Evolutionary conservation across 176 grass and related monocot genomes (phyloP).

Genomic region (Areca catechu): DNA sequence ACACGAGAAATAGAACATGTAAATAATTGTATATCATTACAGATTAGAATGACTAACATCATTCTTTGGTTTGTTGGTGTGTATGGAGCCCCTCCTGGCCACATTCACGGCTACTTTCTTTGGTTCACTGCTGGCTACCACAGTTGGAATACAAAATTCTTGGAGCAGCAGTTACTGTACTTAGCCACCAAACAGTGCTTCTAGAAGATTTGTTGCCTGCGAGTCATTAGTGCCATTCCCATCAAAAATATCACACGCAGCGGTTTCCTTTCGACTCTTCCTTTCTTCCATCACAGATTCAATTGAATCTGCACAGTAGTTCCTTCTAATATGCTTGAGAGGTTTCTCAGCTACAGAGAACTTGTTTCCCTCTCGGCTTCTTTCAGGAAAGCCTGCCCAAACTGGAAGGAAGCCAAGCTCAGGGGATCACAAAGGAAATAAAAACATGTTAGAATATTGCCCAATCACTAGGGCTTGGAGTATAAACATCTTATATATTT

Average conservation of each 20-base stretch:
- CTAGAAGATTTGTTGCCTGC: conserved; percentile 41
- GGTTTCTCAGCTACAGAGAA: conserved; percentile 53
- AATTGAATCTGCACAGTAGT: conserved; percentile 43
- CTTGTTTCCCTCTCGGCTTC: conserved; percentile 55
- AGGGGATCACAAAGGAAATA: no score
- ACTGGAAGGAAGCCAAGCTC: conserved; percentile 24
- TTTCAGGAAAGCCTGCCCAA: conserved; percentile 74
- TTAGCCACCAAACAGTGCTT: conserved; percentile 25
- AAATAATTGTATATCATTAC: no score
- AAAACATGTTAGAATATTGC: no score
- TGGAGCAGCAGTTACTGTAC: not conserved
- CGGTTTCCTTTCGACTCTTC: conserved; percentile 43
- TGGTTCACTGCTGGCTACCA: no score
- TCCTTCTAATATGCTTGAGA: conserved; percentile 38
- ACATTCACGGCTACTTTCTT: no score
- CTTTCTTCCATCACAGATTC: conserved; percentile 65
- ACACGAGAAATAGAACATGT: no score
- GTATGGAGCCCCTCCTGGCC: no score
- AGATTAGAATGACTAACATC: no score
- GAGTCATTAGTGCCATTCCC: conserved; percentile 31
- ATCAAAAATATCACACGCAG: conserved; percentile 42
- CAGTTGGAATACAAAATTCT: no score
- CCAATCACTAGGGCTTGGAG: no score
- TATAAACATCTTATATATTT: no score
- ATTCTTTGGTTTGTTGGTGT: no score